phyloP scores from a whole-genome alignment of 495 filamentous ascomycete genomes.

The Aspergillus sparsus region DNA sequence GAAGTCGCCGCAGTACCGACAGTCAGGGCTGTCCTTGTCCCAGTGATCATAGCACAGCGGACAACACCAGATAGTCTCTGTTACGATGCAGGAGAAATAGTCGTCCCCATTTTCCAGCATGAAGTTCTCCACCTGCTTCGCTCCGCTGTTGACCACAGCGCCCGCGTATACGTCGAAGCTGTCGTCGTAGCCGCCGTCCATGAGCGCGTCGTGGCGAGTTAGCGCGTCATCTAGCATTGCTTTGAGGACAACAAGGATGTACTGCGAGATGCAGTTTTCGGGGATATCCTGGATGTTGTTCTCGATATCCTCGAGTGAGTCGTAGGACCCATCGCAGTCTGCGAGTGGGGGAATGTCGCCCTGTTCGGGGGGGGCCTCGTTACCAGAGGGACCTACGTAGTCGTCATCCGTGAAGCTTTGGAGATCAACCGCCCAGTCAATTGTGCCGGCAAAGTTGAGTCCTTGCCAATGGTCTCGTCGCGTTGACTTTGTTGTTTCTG shows the following conservation, averaged over 20 bases:
- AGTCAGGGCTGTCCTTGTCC: not conserved
- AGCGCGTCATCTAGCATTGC: not conserved
- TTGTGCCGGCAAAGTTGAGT: constrained; percentile 34
- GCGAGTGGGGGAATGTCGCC: not conserved
- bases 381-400: not conserved
- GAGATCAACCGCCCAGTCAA: constrained; percentile 18
- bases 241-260: not conserved
- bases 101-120: not conserved
- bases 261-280: not conserved
- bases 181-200: constrained; percentile 9
- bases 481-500: constrained; percentile 22
- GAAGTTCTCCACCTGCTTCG: constrained; percentile 7
- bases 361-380: not conserved
- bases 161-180: constrained; percentile 7
- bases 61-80: constrained; percentile 6
- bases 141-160: not conserved
- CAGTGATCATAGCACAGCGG: not conserved
- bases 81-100: constrained; percentile 11
- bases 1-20: constrained; percentile 4
- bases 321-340: not conserved
- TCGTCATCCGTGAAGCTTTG: constrained; percentile 16
- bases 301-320: not conserved
- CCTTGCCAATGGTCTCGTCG: constrained; percentile 24
- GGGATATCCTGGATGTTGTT: not conserved
- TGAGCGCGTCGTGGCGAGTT: not conserved